Base-by-base conservation (phyloP, 2,329 filamentous ascomycete genomes). In the Fusarium proliferatum region DNA sequence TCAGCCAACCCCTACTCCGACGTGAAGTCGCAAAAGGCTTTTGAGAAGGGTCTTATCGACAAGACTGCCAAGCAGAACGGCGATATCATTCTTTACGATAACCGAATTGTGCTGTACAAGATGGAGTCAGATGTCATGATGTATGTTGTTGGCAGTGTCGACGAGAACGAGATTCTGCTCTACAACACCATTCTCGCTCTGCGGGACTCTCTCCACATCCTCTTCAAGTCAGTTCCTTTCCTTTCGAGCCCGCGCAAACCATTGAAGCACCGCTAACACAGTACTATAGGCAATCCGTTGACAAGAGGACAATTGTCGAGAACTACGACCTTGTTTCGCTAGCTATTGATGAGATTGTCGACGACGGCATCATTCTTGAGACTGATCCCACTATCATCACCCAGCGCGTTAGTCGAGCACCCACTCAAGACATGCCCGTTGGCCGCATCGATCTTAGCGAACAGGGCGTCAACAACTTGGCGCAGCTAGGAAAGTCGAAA, bases 71-170 rank as follows among this genome's bases (percentile, higher is more conserved):
- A 98, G 88, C 94, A 97, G 85, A 95, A 91, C 19, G 94, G 93
- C 78, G 96, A 98, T 85, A 96, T 99, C 79, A 97, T 99, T 77
- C 90, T 99, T 63, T 98, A 98, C 85, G 96, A 99, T 85, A 97
- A 97, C 85, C 91, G 94, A 79, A 93, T 99, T 70, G 94, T 98
- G 62, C 92, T 98, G 59, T 99, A 98, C 88, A 99, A 99, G 90
- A 93, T 93, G 86, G 96, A 99, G 87, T 95, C 94, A 77, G 96
- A 99, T 83, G 93, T 98, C 64, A 98, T 98, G 93, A 90, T 91
- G 81, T 98, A 98, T 82, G 93, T 98, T 33, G 94, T 99, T 16
- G 96, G 96, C 74, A 91, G 92, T 61, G 89, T 94, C 60, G 94
- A 98, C 60, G 96, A 99, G 88, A 99, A 98, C 83, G 96, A 99